A percentile compares a stretch with the other conserved stretches of the same genome.
phyloP scores from a whole-genome alignment of 2,329 filamentous ascomycete genomes.

The Fusarium acutatum region DNA sequence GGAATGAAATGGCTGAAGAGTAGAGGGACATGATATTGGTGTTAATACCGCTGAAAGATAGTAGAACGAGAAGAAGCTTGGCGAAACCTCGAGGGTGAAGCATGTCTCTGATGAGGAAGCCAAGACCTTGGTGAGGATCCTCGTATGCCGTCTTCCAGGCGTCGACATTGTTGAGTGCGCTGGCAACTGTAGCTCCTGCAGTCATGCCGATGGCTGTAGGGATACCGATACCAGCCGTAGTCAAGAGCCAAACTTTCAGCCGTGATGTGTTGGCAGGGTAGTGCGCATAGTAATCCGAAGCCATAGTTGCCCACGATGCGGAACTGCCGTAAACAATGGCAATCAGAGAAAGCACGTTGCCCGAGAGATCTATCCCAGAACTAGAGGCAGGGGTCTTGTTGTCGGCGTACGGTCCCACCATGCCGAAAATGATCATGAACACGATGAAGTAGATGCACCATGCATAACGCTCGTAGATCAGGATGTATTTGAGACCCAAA shows the following conservation, averaged over 20 bases:
- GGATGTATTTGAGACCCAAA: neutral
- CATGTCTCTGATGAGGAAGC: slow-evolving; percentile 4
- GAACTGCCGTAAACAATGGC: slow-evolving; percentile 1
- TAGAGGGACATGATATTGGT: slow-evolving; percentile 12
- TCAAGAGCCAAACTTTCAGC: neutral
- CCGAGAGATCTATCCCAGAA: neutral
- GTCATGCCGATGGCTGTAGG: slow-evolving; percentile 3
- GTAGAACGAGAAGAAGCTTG: neutral
- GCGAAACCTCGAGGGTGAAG: neutral
- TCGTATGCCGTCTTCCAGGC: neutral
- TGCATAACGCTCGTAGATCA: slow-evolving; percentile 2
- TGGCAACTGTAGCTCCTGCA: slow-evolving; percentile 1
- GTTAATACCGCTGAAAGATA: slow-evolving; percentile 2
- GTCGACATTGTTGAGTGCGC: slow-evolving; percentile 1
- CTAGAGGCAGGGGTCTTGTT: neutral
- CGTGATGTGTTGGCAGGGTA: neutral
- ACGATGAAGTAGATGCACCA: slow-evolving; percentile 6
- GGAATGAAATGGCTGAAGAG: slow-evolving; percentile 1
- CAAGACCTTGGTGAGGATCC: neutral
- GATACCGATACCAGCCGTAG: neutral
- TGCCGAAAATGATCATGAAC: slow-evolving; percentile 1
- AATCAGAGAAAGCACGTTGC: neutral
- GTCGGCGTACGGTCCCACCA: slow-evolving; percentile 2
- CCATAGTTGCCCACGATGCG: slow-evolving; percentile 5
- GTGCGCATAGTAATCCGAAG: slow-evolving; percentile 7